Evolutionary conservation across 768 basidiomycete species (phyloP).

Genomic region (Hygrophorus russula): DNA sequence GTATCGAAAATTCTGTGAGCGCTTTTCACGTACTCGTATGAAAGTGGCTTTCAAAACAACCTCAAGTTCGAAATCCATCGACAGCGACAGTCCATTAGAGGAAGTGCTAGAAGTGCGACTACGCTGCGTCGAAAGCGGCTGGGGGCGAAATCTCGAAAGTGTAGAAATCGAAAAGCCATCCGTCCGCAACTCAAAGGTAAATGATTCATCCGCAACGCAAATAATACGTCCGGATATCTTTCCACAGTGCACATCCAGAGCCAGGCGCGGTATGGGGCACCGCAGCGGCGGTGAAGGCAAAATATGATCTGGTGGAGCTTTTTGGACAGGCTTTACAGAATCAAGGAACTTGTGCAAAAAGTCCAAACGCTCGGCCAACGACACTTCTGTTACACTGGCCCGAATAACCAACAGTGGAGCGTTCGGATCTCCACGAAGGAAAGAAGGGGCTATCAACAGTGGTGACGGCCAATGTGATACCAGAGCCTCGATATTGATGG

Average conservation of each 20-base stretch:
- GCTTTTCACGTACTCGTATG: slow-evolving; percentile 35
- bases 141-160: slow-evolving; percentile 27
- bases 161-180: slow-evolving; percentile 36
- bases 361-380: slow-evolving; percentile 44
- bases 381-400: slow-evolving; percentile 30
- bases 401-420: slow-evolving; percentile 42
- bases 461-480: slow-evolving; percentile 52
- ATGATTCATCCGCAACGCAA: slow-evolving; percentile 30
- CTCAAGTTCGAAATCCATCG: slow-evolving; percentile 30
- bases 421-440: slow-evolving; percentile 48
- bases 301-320: slow-evolving; percentile 7
- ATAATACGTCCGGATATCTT: slow-evolving; percentile 39
- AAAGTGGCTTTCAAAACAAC: slow-evolving; percentile 41
- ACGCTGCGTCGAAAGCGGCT: slow-evolving; percentile 4
- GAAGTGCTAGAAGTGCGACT: slow-evolving; percentile 8
- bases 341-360: slow-evolving; percentile 32
- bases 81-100: slow-evolving; percentile 30
- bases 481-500: slow-evolving; percentile 27
- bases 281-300: slow-evolving; percentile 7
- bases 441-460: slow-evolving; percentile 36
- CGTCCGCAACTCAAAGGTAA: slow-evolving; percentile 45
- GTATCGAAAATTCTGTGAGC: slow-evolving; percentile 11
- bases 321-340: slow-evolving; percentile 11
- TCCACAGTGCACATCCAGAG: slow-evolving; percentile 37
- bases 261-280: slow-evolving; percentile 30